Base-by-base conservation (phyloP, 495 filamentous ascomycete genomes). In the Parmelia sp. region DNA sequence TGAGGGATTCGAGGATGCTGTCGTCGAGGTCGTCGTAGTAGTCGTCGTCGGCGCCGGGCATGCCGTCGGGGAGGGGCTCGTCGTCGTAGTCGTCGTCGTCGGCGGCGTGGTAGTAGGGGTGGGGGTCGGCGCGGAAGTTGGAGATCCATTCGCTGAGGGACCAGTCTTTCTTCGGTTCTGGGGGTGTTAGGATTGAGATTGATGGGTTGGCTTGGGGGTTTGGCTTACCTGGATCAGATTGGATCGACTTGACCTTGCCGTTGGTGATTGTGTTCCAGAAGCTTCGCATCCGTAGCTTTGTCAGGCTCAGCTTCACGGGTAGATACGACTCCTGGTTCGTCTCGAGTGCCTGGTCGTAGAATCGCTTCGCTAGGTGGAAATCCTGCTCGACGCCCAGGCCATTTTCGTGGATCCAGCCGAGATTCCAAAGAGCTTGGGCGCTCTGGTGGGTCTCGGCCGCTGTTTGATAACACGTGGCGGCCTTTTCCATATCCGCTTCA, bases 321-420 rank as follows among this genome's bases (percentile, higher is more conserved):
- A 97, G 79, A 71, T 97, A 97, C 0, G 95, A 90, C 74, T 97
- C 95, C 40, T 84, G 80, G 69, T 96, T 99, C 6, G 91, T 94
- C 71, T 90, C 90, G 23, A 96, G 77, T 1, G 94, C 92, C 60
- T 91, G 81, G 71, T 99, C 94, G 71, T 99, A 99, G 75, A 90
- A 95, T 31, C 94, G 79, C 76, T 99, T 99, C 5, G 95, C 94
- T 44, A 99, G 86, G 71, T 97, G 94, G 73, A 94, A 99, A 72
- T 99, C 94, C 71, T 99, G 94, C 42, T 88, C 86, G 4, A 97
- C 86, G 15, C 93, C 91, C 55, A 97, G 80, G 4, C 94, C 94
- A 71, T 97, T 97, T 75, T 99, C 94, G 74, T 99, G 91, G 90
- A 99, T 97, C 94, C 94, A 99, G 19, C 94, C 94, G 17, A 99